Evolutionary conservation across 345 rosid species (phyloP), one percentile per base, ranked within the genome.

Genomic region (Ceriops zippeliana): DNA sequence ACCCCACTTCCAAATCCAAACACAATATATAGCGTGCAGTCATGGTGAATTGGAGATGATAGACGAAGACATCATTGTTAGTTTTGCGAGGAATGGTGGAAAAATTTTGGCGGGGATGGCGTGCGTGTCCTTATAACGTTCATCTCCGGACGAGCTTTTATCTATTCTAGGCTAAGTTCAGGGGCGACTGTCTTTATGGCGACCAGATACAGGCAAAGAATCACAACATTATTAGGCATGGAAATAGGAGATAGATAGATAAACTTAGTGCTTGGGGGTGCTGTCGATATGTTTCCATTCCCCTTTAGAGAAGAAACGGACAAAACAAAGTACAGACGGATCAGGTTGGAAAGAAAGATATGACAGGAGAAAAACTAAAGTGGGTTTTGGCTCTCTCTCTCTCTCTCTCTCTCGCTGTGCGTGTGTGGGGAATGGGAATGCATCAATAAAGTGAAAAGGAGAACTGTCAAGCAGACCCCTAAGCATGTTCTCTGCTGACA

Each of bases 261-360:
- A 4, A 26, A 13, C 49, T 3, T 42, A 11, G 47, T 42, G 24
- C 24, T 22, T 22, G 24, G 24, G 24, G 24, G 24, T 22, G 47
- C 47, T 2, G 1, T 6, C 7, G 35, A 34, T 1, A 7, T 34
- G 37, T 34, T 7, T 7, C 6, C 37, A 34, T 34, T 34, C 10
- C 37, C 37, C 9, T 7, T 34, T 9, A 9, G 35, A 31, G 22
- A 3, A 19, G 63, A 27, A 58, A 65, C 26, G 58, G 75, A 78
- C 78, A 70, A 74, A 62, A 31, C 70, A 73, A 66, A 78, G 78
- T 78, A 70, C 78, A 78, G 70, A 59, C 34, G 37, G 57, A 69
- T 69, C 58, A 49, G 65, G 60, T 32, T 42, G 49, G 49, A 42
- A 13, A 9, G 57, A 51, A 60, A 30, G 7, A 5, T 1, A 58